phyloP scores from a whole-genome alignment of 192 early-diverging fungal genomes.

The Kappamyces sp. region DNA sequence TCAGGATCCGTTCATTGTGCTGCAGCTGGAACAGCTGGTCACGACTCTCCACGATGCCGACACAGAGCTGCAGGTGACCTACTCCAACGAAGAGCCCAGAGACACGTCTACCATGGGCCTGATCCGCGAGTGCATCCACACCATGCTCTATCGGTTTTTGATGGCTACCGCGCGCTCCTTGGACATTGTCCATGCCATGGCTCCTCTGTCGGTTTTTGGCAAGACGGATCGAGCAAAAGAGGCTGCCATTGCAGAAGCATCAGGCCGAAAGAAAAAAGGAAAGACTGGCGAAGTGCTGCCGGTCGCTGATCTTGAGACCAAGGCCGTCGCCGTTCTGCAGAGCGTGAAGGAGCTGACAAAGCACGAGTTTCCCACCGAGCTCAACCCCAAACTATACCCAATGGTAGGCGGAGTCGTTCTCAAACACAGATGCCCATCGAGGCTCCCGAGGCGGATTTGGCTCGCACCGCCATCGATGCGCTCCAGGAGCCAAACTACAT shows the following conservation, averaged over 20 bases:
- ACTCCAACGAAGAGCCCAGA: background rate
- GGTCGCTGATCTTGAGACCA: too few relatives aligned
- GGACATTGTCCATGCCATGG: too few relatives aligned
- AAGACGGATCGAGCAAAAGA: too few relatives aligned
- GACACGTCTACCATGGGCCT: background rate
- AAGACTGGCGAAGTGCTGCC: background rate
- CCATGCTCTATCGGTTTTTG: too few relatives aligned
- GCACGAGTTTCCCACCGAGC: too few relatives aligned
- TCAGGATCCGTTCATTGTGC: slow-evolving; percentile 15
- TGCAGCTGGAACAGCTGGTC: slow-evolving; percentile 13
- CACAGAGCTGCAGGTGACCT: background rate
- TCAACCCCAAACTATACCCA: too few relatives aligned
- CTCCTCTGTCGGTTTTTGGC: too few relatives aligned
- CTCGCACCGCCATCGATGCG: background rate
- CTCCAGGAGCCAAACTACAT: slow-evolving; percentile 35
- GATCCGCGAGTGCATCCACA: too few relatives aligned
- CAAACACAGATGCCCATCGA: slow-evolving; percentile 18
- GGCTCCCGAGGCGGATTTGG: slow-evolving; percentile 24
- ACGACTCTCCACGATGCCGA: background rate
- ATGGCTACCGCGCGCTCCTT: too few relatives aligned
- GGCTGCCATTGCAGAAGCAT: background rate
- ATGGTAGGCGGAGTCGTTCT: background rate
- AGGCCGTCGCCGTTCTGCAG: too few relatives aligned
- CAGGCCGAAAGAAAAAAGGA: background rate
- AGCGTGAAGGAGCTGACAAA: too few relatives aligned